Base-by-base conservation (phyloP, 495 filamentous ascomycete genomes). In the Ramalina intermedia region DNA sequence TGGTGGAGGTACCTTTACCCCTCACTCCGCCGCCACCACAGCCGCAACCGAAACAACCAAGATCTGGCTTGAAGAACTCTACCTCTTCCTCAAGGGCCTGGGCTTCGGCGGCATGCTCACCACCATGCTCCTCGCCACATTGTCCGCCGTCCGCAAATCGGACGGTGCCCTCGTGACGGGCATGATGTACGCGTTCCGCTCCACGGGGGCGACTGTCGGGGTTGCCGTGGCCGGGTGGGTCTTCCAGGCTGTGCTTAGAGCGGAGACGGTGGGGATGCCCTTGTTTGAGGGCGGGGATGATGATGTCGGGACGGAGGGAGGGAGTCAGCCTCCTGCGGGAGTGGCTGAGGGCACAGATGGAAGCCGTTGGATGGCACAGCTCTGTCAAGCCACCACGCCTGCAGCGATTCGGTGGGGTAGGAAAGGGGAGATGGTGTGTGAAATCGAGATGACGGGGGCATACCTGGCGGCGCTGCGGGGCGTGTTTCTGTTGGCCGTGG, bases 131-230 rank as follows among this genome's bases (percentile, higher is more conserved):
- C 71, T 94, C 11, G 81, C 84, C 0, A 76, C 87, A 41, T 84
- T 96, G 27, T 76, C 83, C 4, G 80, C 86, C 0, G 87, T 94
- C 24, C 80, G 84, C 41, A 85, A 89, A 60, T 67, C 81, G 6
- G 71, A 90, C 48, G 89, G 94, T 58, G 88, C 89, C 6, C 82
- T 91, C 35, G 76, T 87, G 50, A 94, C 88, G 2, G 87, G 84
- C 0, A 82, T 84, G 2, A 86, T 79, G 0, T 94, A 87, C 55
- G 82, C 82, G 3, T 89, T 87, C 62, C 79, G 85, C 29, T 82
- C 80, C 13, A 87, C 87, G 0, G 89, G 89, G 7, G 78, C 78
- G 26, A 88, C 85, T 0, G 79, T 96, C 37, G 89, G 89, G 18
- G 76, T 94, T 52, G 85, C 87, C 0, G 64, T 90, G 43, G 81